A percentile compares a stretch with the other conserved stretches of the same genome.
phyloP scores from a whole-genome alignment of 306 rosid genomes.

The Benincasa hispida region DNA sequence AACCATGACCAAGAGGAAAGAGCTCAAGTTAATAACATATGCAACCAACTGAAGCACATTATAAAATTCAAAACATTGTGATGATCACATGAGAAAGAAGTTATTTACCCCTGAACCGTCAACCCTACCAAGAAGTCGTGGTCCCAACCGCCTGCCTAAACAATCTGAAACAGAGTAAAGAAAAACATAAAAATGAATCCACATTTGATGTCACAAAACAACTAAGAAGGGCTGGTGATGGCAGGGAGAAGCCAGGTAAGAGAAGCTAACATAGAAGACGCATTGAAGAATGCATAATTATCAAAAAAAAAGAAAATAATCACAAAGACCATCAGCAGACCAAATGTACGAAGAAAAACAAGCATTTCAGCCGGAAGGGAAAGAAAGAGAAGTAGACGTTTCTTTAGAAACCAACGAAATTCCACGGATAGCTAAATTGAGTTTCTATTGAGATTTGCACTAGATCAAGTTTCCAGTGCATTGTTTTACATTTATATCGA shows the following conservation, averaged over 20 bases:
- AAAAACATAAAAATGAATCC: slow-evolving; percentile 10
- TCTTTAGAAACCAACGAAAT: not conserved
- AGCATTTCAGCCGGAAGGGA: not conserved
- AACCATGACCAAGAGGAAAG: slow-evolving; percentile 15
- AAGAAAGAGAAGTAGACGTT: not conserved
- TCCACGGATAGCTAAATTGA: not conserved
- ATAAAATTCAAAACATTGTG: not conserved
- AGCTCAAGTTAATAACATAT: slow-evolving; percentile 12
- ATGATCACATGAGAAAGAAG: slow-evolving; percentile 9
- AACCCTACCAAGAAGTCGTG: slow-evolving; percentile 86
- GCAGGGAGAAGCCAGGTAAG: not conserved
- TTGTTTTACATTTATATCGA: not conserved
- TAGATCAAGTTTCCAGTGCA: not conserved
- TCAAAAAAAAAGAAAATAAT: not conserved
- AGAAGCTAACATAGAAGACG: not conserved
- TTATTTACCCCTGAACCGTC: slow-evolving; percentile 89
- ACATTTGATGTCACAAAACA: not conserved
- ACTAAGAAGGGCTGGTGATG: not conserved
- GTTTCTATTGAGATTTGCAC: not conserved
- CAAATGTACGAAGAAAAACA: not conserved
- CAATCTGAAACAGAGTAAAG: slow-evolving; percentile 52
- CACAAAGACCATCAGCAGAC: not conserved
- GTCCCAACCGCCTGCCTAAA: slow-evolving; percentile 97
- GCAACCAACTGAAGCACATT: not conserved
- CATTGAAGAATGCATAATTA: not conserved